These are phyloP conservation scores for Fusarium armeniacum DNA, from an alignment of 2,329 filamentous ascomycete genomes.

Conservation along the genomic window DNA sequence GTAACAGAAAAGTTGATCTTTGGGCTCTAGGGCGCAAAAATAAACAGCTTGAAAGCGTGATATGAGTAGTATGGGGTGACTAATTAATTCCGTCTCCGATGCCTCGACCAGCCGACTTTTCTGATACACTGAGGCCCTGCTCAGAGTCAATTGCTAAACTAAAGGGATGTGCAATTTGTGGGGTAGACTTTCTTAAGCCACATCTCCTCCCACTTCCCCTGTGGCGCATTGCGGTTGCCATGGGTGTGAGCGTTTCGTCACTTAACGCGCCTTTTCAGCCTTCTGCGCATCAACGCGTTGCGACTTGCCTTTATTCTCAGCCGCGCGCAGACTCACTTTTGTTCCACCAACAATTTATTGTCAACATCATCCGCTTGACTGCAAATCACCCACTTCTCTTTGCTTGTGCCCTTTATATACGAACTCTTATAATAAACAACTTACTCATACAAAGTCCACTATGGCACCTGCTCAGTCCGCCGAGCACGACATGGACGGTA, in stretches of 20 bases:
- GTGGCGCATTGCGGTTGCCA: slow-evolving; percentile 33
- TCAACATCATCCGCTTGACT: neutral
- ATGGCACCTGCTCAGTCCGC: slow-evolving; percentile 57
- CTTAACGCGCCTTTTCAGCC: slow-evolving; percentile 58
- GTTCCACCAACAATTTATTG: slow-evolving; percentile 24
- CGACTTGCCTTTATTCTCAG: slow-evolving; percentile 37
- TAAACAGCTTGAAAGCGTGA: neutral
- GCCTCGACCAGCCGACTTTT: neutral
- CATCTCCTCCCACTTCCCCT: slow-evolving; percentile 19
- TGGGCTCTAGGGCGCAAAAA: neutral
- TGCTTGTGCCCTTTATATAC: neutral
- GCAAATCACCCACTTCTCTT: neutral
- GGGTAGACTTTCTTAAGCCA: slow-evolving; percentile 22
- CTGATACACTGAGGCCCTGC: neutral
- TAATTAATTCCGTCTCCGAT: neutral
- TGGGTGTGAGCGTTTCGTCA: slow-evolving; percentile 35
- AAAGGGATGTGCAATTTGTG: slow-evolving; percentile 22
- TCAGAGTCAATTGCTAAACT: slow-evolving; percentile 42
- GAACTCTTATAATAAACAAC: neutral
- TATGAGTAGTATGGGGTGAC: neutral
- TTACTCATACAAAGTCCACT: slow-evolving; percentile 2
- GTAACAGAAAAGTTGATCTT: neutral
- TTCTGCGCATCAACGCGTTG: slow-evolving; percentile 41
- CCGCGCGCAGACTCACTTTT: slow-evolving; percentile 38
- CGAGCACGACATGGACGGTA: slow-evolving; percentile 57